These are phyloP conservation scores for Salicornia ramosissima DNA, from an alignment of 148 eudicot genomes.

Conservation along the genomic window DNA sequence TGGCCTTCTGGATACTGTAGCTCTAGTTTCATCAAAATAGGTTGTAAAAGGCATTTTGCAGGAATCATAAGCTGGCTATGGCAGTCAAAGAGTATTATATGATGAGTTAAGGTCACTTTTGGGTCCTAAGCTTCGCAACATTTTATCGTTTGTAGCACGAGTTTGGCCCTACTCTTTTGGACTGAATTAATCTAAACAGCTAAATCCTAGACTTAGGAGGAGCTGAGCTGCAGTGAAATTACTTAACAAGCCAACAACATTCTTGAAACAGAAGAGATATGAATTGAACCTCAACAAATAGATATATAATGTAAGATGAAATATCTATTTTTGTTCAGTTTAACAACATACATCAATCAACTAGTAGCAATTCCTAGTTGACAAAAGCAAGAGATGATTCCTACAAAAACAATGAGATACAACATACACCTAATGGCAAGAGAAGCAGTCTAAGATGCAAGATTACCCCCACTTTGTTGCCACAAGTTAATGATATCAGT, in stretches of 20 bases:
- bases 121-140: not conserved
- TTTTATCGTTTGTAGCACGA: not conserved
- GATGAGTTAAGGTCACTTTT: not conserved
- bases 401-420: constrained; percentile 12
- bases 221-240: too few relatives aligned
- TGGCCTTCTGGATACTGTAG: not conserved
- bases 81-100: too few relatives aligned
- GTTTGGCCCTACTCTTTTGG: not conserved
- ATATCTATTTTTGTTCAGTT: constrained; percentile 12
- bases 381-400: constrained; percentile 1
- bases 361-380: not conserved
- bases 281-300: constrained; percentile 3
- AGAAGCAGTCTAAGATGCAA: constrained; percentile 28
- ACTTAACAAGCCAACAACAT: not conserved
- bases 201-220: too few relatives aligned
- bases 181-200: not conserved
- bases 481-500: constrained; percentile 94
- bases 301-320: constrained; percentile 4
- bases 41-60: not conserved
- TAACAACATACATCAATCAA: not conserved
- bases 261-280: not conserved
- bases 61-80: too few relatives aligned
- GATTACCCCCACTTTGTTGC: constrained; percentile 80
- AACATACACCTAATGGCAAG: constrained; percentile 4
- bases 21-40: not conserved